Evolutionary conservation across 2,329 filamentous ascomycete genomes (phyloP).

Genomic region (Ceratocystis albifundus): DNA sequence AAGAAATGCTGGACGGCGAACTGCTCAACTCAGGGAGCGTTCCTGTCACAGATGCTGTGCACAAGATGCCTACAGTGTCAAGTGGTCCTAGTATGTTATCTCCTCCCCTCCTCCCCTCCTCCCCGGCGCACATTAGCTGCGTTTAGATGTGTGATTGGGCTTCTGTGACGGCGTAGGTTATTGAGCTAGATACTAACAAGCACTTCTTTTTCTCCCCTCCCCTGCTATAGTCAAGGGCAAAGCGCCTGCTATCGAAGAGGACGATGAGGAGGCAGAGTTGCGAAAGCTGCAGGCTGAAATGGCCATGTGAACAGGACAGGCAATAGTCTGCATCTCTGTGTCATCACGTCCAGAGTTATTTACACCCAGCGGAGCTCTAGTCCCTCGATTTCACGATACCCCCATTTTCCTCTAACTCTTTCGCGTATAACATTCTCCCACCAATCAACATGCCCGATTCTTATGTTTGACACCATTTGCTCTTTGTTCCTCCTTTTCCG

Average conservation of each 20-base stretch:
- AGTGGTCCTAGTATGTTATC: slow-evolving; percentile 60
- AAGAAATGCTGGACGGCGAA: slow-evolving; percentile 83
- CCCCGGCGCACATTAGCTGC: background rate
- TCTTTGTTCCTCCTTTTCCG: background rate
- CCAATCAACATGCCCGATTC: background rate
- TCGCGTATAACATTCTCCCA: background rate
- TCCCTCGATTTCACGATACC: slow-evolving; percentile 10
- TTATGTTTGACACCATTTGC: background rate
- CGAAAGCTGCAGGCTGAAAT: slow-evolving; percentile 91
- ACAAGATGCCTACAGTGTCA: slow-evolving; percentile 62
- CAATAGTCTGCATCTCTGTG: background rate
- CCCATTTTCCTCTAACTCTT: background rate
- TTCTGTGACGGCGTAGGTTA: too few relatives aligned
- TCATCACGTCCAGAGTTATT: slow-evolving; percentile 1
- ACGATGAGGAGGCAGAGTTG: slow-evolving; percentile 92
- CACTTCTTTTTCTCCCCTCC: background rate
- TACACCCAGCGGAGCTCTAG: background rate
- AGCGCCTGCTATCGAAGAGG: slow-evolving; percentile 49
- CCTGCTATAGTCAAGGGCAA: slow-evolving; percentile 40
- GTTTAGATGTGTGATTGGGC: background rate
- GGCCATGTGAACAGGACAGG: slow-evolving; percentile 59
- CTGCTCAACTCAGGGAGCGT: slow-evolving; percentile 84
- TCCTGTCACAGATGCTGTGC: slow-evolving; percentile 66
- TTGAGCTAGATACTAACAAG: background rate
- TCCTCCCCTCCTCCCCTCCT: background rate